phyloP scores from a whole-genome alignment of 306 rosid species.

The Vachellia pachyceras region DNA sequence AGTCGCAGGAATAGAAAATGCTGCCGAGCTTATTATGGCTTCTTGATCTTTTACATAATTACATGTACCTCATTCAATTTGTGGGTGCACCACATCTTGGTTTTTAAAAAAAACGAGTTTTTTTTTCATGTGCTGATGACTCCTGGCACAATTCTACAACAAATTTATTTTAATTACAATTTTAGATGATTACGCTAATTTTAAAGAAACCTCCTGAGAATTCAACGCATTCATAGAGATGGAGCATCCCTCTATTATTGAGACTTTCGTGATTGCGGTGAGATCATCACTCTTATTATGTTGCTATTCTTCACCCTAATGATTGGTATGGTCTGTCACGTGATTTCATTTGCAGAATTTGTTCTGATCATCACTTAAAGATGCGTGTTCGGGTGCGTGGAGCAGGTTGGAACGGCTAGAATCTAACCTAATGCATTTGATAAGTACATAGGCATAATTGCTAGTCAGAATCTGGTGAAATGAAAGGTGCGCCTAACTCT shows the following conservation, averaged over 20 bases:
- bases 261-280: constrained; percentile 5
- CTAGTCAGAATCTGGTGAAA: background rate
- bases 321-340: background rate
- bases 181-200: background rate
- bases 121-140: background rate
- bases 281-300: background rate
- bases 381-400: constrained; percentile 99
- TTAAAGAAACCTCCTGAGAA: background rate
- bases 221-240: background rate
- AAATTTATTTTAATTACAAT: background rate
- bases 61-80: background rate
- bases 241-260: background rate
- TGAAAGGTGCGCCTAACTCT: constrained; percentile 21
- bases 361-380: constrained; percentile 80
- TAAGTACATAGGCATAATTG: background rate
- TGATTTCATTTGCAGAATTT: constrained; percentile 68
- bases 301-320: constrained; percentile 17
- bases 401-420: constrained; percentile 69
- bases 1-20: background rate
- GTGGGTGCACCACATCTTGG: background rate
- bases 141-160: background rate
- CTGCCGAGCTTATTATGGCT: background rate
- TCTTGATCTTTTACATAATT: background rate
- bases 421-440: constrained; percentile 4
- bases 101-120: background rate